Evolutionary conservation across 441 rosid genomes (phyloP).

Genomic region (Dalechampia spathulata): DNA sequence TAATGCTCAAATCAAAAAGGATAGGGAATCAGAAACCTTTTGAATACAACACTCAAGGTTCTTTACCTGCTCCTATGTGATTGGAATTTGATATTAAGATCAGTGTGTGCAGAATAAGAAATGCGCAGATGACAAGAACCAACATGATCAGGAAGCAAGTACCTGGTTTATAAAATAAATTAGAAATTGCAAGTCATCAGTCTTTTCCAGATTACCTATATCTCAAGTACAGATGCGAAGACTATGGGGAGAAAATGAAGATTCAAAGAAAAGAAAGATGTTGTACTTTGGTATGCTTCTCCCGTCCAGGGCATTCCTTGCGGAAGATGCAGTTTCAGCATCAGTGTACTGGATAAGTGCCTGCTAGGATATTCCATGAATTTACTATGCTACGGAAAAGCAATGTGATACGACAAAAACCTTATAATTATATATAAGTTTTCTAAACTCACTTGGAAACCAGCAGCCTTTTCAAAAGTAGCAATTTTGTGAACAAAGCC

Average conservation of each 20-base stretch:
- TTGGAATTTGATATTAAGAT: constrained; percentile 97
- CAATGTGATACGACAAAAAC: constrained; percentile 4
- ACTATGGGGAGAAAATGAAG: neutral
- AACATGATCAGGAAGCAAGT: constrained; percentile 87
- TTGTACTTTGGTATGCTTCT: constrained; percentile 91
- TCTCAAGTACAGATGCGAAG: neutral
- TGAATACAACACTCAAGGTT: constrained; percentile 1
- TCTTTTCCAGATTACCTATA: neutral
- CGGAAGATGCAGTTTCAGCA: constrained; percentile 84
- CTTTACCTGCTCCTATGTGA: constrained; percentile 98
- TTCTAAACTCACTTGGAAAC: constrained; percentile 68
- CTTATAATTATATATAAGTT: constrained; percentile 6
- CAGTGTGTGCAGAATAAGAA: constrained; percentile 96
- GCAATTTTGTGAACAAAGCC: constrained; percentile 99
- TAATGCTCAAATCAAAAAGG: neutral
- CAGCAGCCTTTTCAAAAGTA: constrained; percentile 97
- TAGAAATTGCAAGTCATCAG: neutral
- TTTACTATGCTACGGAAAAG: constrained; percentile 10
- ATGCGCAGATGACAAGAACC: constrained; percentile 74
- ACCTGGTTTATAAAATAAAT: constrained; percentile 31
- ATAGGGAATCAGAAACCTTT: constrained; percentile 1
- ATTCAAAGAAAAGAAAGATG: constrained; percentile 3
- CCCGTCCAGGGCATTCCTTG: constrained; percentile 88
- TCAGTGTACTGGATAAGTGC: constrained; percentile 93
- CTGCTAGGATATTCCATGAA: constrained; percentile 32